Evolutionary conservation across 164 flowering plant species (phyloP), one percentile per base, ranked within the genome.

Genomic region (Annona cherimola): DNA sequence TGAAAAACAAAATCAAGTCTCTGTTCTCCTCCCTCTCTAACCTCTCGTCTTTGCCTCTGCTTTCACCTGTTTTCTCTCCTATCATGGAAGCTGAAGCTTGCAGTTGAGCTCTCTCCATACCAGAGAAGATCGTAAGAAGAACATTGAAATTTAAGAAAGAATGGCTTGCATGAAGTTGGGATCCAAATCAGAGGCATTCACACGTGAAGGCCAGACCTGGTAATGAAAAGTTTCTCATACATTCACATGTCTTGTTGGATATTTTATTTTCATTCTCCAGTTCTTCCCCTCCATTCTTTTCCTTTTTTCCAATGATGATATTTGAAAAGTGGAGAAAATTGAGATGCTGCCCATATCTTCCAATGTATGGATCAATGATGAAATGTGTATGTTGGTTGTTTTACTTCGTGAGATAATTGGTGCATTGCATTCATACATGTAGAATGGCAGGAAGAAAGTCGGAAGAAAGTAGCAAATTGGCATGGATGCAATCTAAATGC

Each of bases 131-230:
- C 5, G 11, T 41, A 46, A 50, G 26, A 45, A 45, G 42, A 50
- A 11, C 19, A 55, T 16, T 4, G 9, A 26, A 9, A 9, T 14
- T 26, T 9, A 41, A 40, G 39, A 3, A 2, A 63, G 12, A 41
- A 87, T 89, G 91, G 90, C 85, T 41, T 84, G 80, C 81, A 77
- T 84, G 86, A 87, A 76, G 79, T 72, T 87, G 75, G 94, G 94
- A 39, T 85, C 89, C 67, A 89, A 87, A 74, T 72, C 94, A 59
- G 91, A 85, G 69, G 80, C 71, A 19, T 89, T 89, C 72, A 81
- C 75, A 64, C 90, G 85, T 42, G 78, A 87, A 42, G 87, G 89
- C 76, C 81, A 80, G 14, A 70, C 84, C 45, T 89, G 91, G 93
- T 89, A 69, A 45, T 50, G 50, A 68, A 46, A 18, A 4, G 54